Base-by-base conservation (phyloP, 179 eudicot species). In the Spergularia azorica region DNA sequence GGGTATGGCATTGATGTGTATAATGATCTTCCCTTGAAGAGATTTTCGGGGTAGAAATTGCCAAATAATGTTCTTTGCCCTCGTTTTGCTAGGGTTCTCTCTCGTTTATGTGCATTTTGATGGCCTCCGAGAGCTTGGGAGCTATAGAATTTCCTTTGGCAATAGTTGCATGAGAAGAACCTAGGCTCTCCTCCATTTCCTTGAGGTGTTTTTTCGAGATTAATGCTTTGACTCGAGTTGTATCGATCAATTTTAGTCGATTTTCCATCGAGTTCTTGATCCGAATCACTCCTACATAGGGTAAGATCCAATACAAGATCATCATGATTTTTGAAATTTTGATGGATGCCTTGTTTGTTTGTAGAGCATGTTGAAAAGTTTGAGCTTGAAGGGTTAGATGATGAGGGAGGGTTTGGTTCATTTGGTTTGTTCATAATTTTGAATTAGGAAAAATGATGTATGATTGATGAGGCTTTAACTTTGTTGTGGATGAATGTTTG, bases 91-190 rank as follows among this genome's bases (percentile, higher is more conserved):
- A 81, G 78, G 3, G 78, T 77, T 73, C 84, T 73, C 54, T 81
- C 84, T 62, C 84, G 65, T 62, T 81, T 81, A 39, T 81, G 84
- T 48, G 84, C 84, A 73, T 81, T 81, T 77, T 81, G 84, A 17
- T 81, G 84, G 2, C 84, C 84, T 73, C 84, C 84, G 54, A 81
- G 75, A 7, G 84, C 84, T 69, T 81, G 84, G 17, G 84, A 81
- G 72, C 81, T 77, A 41, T 81, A 77, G 51, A 81, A 81, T 46
- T 81, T 81, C 55, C 84, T 81, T 77, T 81, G 84, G 48, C 84
- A 81, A 77, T 81, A 77, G 78, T 81, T 81, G 81, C 81, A 77
- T 77, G 84, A 77, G 78, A 81, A 77, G 8, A 77, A 72, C 39
- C 81, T 81, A 38, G 84, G 66, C 38, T 81, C 84, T 15, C 46